A percentile compares a stretch with the other conserved stretches of the same genome.
Conservation (phyloP, 352 stramenopile species). For the Globisporangium uncinulatum region DNA sequence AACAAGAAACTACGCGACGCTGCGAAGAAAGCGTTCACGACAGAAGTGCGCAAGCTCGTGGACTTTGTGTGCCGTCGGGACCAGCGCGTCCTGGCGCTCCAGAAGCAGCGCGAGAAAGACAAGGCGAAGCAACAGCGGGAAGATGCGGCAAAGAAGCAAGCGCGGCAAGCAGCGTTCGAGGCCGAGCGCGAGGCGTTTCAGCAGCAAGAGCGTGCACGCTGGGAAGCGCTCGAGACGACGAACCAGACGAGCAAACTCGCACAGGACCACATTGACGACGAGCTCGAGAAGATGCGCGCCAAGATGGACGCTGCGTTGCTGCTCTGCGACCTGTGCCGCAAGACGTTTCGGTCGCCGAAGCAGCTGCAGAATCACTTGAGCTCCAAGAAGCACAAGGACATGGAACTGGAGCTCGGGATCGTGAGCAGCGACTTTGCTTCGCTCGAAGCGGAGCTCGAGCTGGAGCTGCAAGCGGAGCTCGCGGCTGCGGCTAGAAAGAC, state of each 20-base stretch:
- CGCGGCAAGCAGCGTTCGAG: constrained; percentile 56
- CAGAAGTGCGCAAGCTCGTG: constrained; percentile 73
- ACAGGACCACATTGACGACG: constrained; percentile 52
- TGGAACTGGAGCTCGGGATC: constrained; percentile 65
- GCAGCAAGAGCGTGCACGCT: constrained; percentile 57
- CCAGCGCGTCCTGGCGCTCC: constrained; percentile 53
- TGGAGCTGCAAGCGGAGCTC: constrained; percentile 50
- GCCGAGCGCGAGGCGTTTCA: constrained; percentile 59
- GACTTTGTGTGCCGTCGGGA: constrained; percentile 82
- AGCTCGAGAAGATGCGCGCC: constrained; percentile 54
- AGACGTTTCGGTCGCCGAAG: constrained; percentile 81
- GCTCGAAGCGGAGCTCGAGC: constrained; percentile 61
- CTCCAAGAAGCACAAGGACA: constrained; percentile 81
- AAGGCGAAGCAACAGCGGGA: constrained; percentile 37
- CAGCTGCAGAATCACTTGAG: constrained; percentile 75
- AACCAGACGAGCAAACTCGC: constrained; percentile 41
- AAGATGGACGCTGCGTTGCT: constrained; percentile 69
- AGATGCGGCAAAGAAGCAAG: constrained; percentile 47
- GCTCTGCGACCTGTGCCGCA: constrained; percentile 75
- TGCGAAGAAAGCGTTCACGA: constrained; percentile 71
- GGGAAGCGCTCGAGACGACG: constrained; percentile 27
- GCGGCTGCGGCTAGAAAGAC: constrained; percentile 26
- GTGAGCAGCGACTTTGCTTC: constrained; percentile 32
- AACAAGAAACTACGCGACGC: constrained; percentile 84
- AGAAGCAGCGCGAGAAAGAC: constrained; percentile 65